Evolutionary conservation across 495 filamentous ascomycete genomes (phyloP), one percentile per base, ranked within the genome.

Genomic region (Aspergillus cavernicola): DNA sequence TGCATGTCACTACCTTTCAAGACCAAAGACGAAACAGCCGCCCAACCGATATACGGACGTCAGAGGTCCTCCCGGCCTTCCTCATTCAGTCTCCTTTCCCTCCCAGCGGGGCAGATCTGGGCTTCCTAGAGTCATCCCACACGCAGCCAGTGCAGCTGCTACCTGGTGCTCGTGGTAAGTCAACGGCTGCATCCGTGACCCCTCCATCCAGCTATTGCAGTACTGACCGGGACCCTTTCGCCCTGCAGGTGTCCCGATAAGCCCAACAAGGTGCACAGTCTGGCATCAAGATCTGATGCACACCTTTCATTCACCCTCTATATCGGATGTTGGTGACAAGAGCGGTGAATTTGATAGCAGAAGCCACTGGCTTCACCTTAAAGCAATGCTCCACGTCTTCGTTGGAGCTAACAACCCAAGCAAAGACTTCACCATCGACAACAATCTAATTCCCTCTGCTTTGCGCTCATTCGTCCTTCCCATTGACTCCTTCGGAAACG

Each of bases 211-310:
- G 55, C 58, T 54, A 18, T 22, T 29, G 31, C 15, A 42, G 49
- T 53, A 33, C 55, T 58, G 28, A 51, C 43, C 32, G 50, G 56
- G 31, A 45, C 36, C 47, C 51, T 37, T n/a, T 40, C 63, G 31
- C 23, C 50, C 57, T 72, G 69, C 67, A 72, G 65, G 51, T 56
- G 53, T 55, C 66, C 65, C 44, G 44, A 41, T 56, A 50, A 50
- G 28, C 38, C 44, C 44, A 45, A 57, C 56, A 49, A 55, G 46
- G 42, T 52, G 56, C 58, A 64, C 57, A 38, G 23, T 40, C 50
- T 24, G 31, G 32, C 16, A 48, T 37, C 56, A 37, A 36, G 38
- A 28, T 49, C 46, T 51, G 40, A 56, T 41, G 38, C 47, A 38
- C 37, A 18, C 22, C 16, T 13, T 42, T 52, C 12, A 40, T 31